Evolutionary conservation across 495 filamentous ascomycete species (phyloP).

Genomic region (Alectoria sarmentosa): DNA sequence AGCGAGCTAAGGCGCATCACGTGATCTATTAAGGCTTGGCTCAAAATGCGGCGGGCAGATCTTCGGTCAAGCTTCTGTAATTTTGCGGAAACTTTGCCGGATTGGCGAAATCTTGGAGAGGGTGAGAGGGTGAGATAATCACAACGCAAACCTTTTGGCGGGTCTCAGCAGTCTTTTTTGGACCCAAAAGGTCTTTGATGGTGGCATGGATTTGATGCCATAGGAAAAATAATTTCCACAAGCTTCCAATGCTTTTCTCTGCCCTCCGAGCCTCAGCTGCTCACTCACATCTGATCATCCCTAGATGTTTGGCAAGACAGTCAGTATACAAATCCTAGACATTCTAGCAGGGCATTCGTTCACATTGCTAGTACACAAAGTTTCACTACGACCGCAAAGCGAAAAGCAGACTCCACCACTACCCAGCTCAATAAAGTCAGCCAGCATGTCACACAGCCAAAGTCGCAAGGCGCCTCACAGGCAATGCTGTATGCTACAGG

Average conservation of each 20-base stretch:
- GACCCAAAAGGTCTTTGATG: neutral
- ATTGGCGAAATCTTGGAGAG: neutral
- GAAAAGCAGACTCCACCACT: constrained; percentile 32
- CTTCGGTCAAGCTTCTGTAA: too few relatives aligned
- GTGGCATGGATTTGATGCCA: neutral
- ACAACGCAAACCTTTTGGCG: neutral
- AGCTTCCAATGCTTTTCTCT: constrained; percentile 6
- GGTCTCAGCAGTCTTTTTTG: neutral
- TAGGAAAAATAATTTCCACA: neutral
- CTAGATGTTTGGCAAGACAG: constrained; percentile 1
- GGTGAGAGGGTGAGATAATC: neutral
- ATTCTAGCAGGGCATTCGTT: neutral
- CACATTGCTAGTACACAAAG: neutral
- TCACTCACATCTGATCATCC: neutral
- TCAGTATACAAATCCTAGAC: neutral
- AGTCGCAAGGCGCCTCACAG: constrained; percentile 95
- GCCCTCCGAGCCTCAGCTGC: constrained; percentile 6
- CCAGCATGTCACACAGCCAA: constrained; percentile 80
- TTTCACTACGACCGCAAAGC: constrained; percentile 36
- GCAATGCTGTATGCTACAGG: constrained; percentile 98
- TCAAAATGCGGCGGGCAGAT: too few relatives aligned
- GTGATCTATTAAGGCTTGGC: too few relatives aligned
- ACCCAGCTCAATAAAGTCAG: constrained; percentile 72
- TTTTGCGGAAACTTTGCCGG: neutral
- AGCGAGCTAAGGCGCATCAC: too few relatives aligned